These are phyloP conservation scores for Fusarium tupiense DNA, from an alignment of 2,329 filamentous ascomycete species.

Conservation along the genomic window DNA sequence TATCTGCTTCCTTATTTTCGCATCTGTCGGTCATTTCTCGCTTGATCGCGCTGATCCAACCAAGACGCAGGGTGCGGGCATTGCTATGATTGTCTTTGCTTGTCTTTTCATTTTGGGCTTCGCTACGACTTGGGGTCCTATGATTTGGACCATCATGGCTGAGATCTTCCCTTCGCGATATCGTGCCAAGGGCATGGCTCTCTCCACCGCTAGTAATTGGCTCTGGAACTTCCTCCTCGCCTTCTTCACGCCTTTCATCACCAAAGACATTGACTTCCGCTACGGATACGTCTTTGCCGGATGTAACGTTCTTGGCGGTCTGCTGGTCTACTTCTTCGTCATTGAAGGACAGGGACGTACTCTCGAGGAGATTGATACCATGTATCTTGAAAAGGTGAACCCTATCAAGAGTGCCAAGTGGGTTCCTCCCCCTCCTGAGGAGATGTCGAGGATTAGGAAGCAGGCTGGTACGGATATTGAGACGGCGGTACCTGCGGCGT, in stretches of 20 bases:
- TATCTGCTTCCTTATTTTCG: constrained; percentile 68
- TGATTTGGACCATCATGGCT: constrained; percentile 71
- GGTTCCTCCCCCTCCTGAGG: constrained; percentile 55
- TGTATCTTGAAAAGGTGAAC: constrained; percentile 74
- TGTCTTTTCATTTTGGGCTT: constrained; percentile 72
- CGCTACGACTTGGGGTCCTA: constrained; percentile 73
- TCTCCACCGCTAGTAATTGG: constrained; percentile 72
- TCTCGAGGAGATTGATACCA: constrained; percentile 82
- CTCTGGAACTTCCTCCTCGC: constrained; percentile 78
- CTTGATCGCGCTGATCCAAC: constrained; percentile 51
- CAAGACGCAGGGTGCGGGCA: constrained; percentile 57
- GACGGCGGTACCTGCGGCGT: not conserved
- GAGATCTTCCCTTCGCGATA: constrained; percentile 73
- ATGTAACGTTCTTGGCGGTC: constrained; percentile 71
- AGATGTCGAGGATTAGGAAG: constrained; percentile 54
- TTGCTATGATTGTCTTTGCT: constrained; percentile 71
- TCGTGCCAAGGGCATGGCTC: constrained; percentile 67
- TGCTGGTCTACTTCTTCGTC: constrained; percentile 81
- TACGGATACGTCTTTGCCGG: constrained; percentile 82
- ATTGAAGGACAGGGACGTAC: constrained; percentile 78
- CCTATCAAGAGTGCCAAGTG: constrained; percentile 71
- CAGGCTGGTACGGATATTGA: constrained; percentile 54
- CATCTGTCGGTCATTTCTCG: constrained; percentile 61
- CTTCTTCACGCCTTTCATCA: constrained; percentile 86
- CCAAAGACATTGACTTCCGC: constrained; percentile 73